Percentiles rank a stretch among this genome's conserved stretches.
These are phyloP conservation scores for Allium cepa DNA, from an alignment of 106 monocot genomes.

Conservation along the genomic window DNA sequence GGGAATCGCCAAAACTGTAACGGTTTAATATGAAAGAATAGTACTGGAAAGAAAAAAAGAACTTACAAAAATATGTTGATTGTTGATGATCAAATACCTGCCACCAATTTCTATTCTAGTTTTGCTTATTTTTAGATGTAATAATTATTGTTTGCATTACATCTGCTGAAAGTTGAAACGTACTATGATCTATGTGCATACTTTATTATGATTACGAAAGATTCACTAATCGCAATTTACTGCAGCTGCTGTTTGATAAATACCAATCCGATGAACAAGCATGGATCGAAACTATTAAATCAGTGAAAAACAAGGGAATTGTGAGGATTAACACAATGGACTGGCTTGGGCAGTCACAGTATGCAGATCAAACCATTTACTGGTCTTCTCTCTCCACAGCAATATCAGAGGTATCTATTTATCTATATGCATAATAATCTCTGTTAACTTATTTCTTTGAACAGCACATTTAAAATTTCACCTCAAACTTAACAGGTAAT, in stretches of 20 bases:
- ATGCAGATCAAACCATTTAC: slow-evolving; percentile 53
- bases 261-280: slow-evolving; percentile 89
- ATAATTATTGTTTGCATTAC: background rate
- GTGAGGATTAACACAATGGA: slow-evolving; percentile 89
- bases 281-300: slow-evolving; percentile 91
- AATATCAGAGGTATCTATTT: slow-evolving; percentile 63
- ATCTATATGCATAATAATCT: background rate
- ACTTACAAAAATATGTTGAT: too few species aligned
- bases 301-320: slow-evolving; percentile 51
- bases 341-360: slow-evolving; percentile 91
- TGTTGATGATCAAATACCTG: too few species aligned
- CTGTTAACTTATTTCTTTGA: background rate
- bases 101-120: too few species aligned
- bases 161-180: background rate
- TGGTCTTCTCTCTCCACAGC: slow-evolving; percentile 86
- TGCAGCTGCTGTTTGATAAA: slow-evolving; percentile 74
- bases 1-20: too few species aligned
- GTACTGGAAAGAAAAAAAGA: too few species aligned
- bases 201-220: too few species aligned
- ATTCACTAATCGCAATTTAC: background rate
- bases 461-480: background rate
- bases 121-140: background rate
- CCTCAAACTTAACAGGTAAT: slow-evolving; percentile 37
- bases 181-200: background rate
- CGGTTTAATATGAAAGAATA: too few species aligned